Conservation (phyloP, 306 rosid genomes). For the Mimosa bimucronata region DNA sequence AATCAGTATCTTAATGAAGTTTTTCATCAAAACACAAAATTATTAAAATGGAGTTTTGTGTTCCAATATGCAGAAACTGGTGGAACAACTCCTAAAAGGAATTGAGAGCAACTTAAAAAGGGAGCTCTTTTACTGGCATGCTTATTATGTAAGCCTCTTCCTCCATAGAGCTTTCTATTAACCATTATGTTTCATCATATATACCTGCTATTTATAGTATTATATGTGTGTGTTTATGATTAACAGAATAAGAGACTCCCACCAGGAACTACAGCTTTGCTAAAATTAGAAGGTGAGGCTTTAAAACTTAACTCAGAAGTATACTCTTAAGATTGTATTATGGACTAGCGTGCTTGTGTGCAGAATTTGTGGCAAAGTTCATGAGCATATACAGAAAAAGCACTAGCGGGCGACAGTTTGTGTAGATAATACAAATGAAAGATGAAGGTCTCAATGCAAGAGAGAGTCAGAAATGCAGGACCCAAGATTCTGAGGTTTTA, state of each 20-base stretch:
- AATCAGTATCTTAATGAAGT: slow-evolving; percentile 2
- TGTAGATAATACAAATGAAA: slow-evolving; percentile 28
- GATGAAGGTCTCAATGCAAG: no score
- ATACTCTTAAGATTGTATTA: not conserved
- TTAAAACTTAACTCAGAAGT: not conserved
- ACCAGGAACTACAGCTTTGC: slow-evolving; percentile 75
- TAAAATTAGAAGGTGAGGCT: slow-evolving; percentile 78
- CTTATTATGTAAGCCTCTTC: slow-evolving; percentile 71
- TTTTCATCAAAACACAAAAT: slow-evolving; percentile 17
- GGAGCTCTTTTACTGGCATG: slow-evolving; percentile 89
- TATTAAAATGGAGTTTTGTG: slow-evolving; percentile 17
- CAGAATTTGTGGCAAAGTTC: slow-evolving; percentile 95
- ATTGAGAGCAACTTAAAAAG: slow-evolving; percentile 56
- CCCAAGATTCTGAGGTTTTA: not conserved
- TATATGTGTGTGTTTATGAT: not conserved
- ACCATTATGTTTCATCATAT: not conserved
- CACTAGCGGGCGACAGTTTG: slow-evolving; percentile 46
- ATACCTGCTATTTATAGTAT: not conserved
- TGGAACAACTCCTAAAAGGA: slow-evolving; percentile 72
- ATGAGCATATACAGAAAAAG: slow-evolving; percentile 76
- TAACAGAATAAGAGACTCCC: slow-evolving; percentile 81
- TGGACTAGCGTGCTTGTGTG: slow-evolving; percentile 13
- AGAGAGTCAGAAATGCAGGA: not conserved
- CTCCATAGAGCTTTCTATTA: not conserved
- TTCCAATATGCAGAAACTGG: slow-evolving; percentile 71